Evolutionary conservation across 2,329 filamentous ascomycete genomes (phyloP).

Genomic region (Neonectria punicea): DNA sequence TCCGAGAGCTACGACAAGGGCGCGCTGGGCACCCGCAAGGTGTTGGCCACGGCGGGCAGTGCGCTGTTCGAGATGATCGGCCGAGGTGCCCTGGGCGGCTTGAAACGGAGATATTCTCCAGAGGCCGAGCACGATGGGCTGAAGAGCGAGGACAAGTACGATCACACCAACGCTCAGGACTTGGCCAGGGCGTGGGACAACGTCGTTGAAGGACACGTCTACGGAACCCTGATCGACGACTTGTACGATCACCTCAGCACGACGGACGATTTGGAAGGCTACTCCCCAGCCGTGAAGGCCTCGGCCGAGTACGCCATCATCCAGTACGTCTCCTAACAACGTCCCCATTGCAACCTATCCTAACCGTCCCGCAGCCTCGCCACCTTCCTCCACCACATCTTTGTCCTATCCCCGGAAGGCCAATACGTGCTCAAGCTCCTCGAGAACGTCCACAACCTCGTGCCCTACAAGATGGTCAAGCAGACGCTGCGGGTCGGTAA

Average conservation of each 20-base stretch:
- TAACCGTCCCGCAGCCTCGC: slow-evolving; percentile 65
- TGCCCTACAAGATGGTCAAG: slow-evolving; percentile 77
- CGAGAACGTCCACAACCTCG: slow-evolving; percentile 74
- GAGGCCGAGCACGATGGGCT: slow-evolving; percentile 10
- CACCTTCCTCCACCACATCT: slow-evolving; percentile 77
- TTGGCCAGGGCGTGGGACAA: slow-evolving; percentile 74
- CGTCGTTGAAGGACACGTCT: slow-evolving; percentile 72
- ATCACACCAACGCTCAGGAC: slow-evolving; percentile 68
- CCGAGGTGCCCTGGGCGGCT: slow-evolving; percentile 72
- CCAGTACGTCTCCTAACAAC: slow-evolving; percentile 64
- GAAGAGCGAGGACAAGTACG: slow-evolving; percentile 58
- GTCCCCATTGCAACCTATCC: slow-evolving; percentile 14
- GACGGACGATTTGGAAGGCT: slow-evolving; percentile 71
- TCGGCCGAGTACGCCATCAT: slow-evolving; percentile 74
- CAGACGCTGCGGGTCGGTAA: slow-evolving; percentile 82
- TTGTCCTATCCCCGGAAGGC: slow-evolving; percentile 79
- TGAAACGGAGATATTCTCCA: slow-evolving; percentile 28
- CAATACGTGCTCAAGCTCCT: slow-evolving; percentile 78
- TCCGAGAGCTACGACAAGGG: slow-evolving; percentile 88
- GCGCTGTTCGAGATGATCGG: slow-evolving; percentile 76
- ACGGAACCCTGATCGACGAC: slow-evolving; percentile 73
- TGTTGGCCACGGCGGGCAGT: slow-evolving; percentile 76
- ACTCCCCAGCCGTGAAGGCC: slow-evolving; percentile 70
- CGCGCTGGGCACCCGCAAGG: slow-evolving; percentile 77
- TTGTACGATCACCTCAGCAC: slow-evolving; percentile 70